phyloP scores from a whole-genome alignment of 768 basidiomycete genomes.

The Rhizopogon roseolus region DNA sequence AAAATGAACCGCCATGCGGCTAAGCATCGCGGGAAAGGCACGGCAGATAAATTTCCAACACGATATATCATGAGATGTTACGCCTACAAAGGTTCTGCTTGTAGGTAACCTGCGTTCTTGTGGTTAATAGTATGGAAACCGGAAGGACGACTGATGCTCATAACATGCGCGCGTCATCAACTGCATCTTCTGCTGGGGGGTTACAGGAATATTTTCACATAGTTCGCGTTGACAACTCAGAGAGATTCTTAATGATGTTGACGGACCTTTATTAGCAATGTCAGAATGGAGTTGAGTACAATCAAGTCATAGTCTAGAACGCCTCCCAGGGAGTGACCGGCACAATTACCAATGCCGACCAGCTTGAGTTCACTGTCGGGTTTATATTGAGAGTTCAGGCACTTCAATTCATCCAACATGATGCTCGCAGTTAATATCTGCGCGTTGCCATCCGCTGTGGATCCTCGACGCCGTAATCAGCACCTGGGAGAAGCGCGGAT shows the following conservation, averaged over 20 bases:
- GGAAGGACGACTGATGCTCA: too few relatives aligned
- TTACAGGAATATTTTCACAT: too few relatives aligned
- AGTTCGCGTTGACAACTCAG: too few relatives aligned
- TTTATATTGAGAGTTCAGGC: constrained; percentile 31
- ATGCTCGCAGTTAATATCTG: constrained; percentile 42
- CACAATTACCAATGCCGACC: constrained; percentile 21
- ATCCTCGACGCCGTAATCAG: constrained; percentile 36
- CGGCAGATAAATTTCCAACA: constrained; percentile 16
- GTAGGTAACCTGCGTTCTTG: not conserved
- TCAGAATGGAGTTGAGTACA: constrained; percentile 35
- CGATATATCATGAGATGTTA: constrained; percentile 18
- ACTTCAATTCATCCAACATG: constrained; percentile 41
- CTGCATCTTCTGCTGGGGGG: too few relatives aligned
- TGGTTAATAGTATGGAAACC: too few relatives aligned
- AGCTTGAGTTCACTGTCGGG: constrained; percentile 34
- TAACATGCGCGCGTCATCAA: too few relatives aligned
- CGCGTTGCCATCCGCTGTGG: constrained; percentile 47
- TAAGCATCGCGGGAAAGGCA: not conserved
- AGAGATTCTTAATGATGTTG: not conserved
- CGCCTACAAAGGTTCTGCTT: not conserved
- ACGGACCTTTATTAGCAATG: constrained; percentile 23
- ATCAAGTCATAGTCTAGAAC: constrained; percentile 48
- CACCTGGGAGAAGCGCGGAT: constrained; percentile 49
- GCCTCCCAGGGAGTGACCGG: constrained; percentile 43
- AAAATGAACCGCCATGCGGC: not conserved